A percentile compares a stretch with the other conserved stretches of the same genome.
phyloP scores from a whole-genome alignment of 192 early-diverging fungal genomes.

The Backusella australiensis region DNA sequence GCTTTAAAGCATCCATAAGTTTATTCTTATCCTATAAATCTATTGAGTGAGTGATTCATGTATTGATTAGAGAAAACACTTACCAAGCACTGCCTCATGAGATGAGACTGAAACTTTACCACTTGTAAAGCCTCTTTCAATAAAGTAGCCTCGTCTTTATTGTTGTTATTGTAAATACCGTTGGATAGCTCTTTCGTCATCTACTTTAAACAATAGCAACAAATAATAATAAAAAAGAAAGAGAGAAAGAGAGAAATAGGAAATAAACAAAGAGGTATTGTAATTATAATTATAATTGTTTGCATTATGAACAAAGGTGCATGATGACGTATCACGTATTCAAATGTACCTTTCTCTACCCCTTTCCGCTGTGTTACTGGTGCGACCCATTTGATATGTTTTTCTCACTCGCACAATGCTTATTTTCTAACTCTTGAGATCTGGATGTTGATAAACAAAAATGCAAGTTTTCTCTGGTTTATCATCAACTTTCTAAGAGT shows the following conservation, averaged over 20 bases:
- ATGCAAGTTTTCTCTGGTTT: too few relatives aligned
- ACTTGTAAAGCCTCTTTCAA: slow-evolving; percentile 90
- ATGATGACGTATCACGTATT: not conserved
- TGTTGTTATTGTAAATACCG: not conserved
- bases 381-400: too few relatives aligned
- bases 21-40: slow-evolving; percentile 74
- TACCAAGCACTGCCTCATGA: slow-evolving; percentile 95
- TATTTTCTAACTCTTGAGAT: too few relatives aligned
- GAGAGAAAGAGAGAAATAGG: not conserved
- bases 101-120: slow-evolving; percentile 92
- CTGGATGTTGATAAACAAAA: too few relatives aligned
- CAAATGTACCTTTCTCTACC: too few relatives aligned
- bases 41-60: slow-evolving; percentile 36
- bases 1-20: slow-evolving; percentile 95
- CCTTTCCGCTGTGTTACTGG: too few relatives aligned
- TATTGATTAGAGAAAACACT: not conserved
- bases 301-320: not conserved
- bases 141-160: slow-evolving; percentile 86
- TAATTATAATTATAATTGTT: not conserved
- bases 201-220: not conserved
- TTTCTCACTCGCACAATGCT: too few relatives aligned
- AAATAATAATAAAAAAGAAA: not conserved
- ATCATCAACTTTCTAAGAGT: too few relatives aligned
- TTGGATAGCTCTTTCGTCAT: slow-evolving; percentile 33
- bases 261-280: not conserved